Evolutionary conservation across 768 basidiomycete genomes (phyloP).

Genomic region (Termitomyces sp.): DNA sequence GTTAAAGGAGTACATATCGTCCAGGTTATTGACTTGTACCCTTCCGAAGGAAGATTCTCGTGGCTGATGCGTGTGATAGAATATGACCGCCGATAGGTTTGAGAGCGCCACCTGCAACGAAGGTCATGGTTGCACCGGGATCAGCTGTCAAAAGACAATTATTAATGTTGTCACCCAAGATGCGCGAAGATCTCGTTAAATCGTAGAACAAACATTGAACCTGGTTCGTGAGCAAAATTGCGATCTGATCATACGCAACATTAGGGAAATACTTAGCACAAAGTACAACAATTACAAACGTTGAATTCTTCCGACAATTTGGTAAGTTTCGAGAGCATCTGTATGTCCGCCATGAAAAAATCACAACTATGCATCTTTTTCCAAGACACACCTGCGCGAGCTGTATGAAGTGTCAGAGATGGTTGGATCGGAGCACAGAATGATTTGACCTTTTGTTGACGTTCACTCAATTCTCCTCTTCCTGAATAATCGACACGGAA

Average conservation of each 20-base stretch:
- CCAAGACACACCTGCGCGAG: constrained; percentile 62
- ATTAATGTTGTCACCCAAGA: background rate
- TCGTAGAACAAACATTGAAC: constrained; percentile 60
- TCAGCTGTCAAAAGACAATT: constrained; percentile 49
- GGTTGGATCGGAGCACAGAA: constrained; percentile 7
- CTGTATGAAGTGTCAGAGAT: constrained; percentile 30
- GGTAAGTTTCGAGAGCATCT: constrained; percentile 89
- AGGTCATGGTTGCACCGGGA: constrained; percentile 92
- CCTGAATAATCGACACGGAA: constrained; percentile 94
- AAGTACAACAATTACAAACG: constrained; percentile 29
- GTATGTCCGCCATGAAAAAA: background rate
- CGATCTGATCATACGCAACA: constrained; percentile 45
- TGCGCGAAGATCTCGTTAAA: background rate
- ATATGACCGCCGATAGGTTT: constrained; percentile 92
- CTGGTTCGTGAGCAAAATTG: constrained; percentile 87
- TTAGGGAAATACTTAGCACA: background rate
- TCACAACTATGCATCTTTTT: too few species aligned
- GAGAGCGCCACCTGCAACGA: constrained; percentile 88
- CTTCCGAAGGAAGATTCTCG: constrained; percentile 83
- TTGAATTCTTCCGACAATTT: constrained; percentile 93
- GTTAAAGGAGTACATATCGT: background rate
- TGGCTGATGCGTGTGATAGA: constrained; percentile 84
- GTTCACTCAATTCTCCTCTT: constrained; percentile 88
- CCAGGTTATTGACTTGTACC: constrained; percentile 32
- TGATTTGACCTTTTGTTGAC: constrained; percentile 74